Evolutionary conservation across 106 monocot species (phyloP).

Genomic region (Posidonia australis): DNA sequence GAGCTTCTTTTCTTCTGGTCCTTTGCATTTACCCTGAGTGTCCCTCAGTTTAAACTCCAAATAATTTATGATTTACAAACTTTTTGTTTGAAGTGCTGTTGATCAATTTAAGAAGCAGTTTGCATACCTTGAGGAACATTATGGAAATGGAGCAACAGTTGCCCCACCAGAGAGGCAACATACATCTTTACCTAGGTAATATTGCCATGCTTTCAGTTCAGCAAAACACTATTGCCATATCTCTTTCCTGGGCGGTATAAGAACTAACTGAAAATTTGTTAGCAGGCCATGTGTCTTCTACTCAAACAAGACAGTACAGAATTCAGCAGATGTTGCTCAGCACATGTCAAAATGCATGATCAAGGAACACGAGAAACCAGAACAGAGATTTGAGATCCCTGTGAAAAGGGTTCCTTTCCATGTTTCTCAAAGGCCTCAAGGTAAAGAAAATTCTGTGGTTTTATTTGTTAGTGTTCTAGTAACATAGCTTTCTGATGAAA

Average conservation of each 20-base stretch:
- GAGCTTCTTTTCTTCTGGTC: no score
- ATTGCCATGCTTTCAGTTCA: neutral
- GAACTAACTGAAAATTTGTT: neutral
- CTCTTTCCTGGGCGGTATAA: no score
- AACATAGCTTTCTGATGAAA: no score
- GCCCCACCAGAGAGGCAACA: conserved; percentile 80
- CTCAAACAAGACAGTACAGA: conserved; percentile 7
- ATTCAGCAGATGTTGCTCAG: conserved; percentile 9
- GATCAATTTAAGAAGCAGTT: conserved; percentile 97
- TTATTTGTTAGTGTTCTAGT: no score
- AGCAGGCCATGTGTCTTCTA: conserved; percentile 16
- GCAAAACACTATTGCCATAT: no score
- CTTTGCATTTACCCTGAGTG: no score
- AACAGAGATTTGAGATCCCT: conserved; percentile 9
- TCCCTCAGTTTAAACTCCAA: neutral
- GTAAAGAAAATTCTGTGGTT: neutral
- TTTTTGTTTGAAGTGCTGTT: conserved; percentile 54
- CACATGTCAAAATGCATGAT: conserved; percentile 18
- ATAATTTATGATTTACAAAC: neutral
- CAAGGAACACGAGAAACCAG: conserved; percentile 9
- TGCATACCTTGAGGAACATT: conserved; percentile 91
- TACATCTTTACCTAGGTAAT: conserved; percentile 80
- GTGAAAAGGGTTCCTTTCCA: conserved; percentile 13
- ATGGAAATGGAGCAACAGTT: conserved; percentile 52
- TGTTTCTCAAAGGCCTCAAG: conserved; percentile 13